Percentiles rank a stretch among this genome's conserved stretches.
Conservation (phyloP, 2,329 filamentous ascomycete species). For the Cladorrhinum sp. region DNA sequence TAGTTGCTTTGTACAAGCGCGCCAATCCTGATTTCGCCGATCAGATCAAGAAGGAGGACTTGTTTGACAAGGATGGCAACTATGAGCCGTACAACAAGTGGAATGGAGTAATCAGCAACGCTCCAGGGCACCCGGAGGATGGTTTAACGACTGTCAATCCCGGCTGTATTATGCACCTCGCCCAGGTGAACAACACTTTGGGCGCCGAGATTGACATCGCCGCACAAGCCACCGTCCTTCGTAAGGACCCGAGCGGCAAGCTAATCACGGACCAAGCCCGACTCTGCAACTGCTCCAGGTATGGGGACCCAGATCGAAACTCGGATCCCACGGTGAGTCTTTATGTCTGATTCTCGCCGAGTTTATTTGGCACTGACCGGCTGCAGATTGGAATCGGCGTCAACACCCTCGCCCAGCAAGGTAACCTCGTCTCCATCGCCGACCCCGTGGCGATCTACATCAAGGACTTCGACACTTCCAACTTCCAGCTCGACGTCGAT, state of each 20-base stretch:
- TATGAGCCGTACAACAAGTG: slow-evolving; percentile 4
- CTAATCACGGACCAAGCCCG: slow-evolving; percentile 7
- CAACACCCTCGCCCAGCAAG: slow-evolving; percentile 3
- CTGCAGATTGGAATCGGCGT: slow-evolving; percentile 2
- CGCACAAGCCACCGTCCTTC: slow-evolving; percentile 6
- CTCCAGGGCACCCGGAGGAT: too few species aligned
- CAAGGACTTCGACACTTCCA: not conserved
- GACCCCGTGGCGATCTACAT: slow-evolving; percentile 9
- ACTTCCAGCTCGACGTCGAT: slow-evolving; percentile 8
- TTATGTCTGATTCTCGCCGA: not conserved
- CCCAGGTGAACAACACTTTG: slow-evolving; percentile 2
- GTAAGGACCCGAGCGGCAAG: not conserved
- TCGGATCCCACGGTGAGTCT: slow-evolving; percentile 3
- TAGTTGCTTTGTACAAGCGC: not conserved
- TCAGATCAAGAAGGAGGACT: not conserved
- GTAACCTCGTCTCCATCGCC: not conserved
- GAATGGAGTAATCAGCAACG: too few species aligned
- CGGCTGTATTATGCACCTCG: slow-evolving; percentile 2
- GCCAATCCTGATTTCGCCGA: not conserved
- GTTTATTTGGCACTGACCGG: not conserved
- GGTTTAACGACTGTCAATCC: not conserved
- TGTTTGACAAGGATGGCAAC: not conserved
- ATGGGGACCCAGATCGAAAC: not conserved
- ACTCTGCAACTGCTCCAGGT: slow-evolving; percentile 3
- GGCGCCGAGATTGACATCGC: slow-evolving; percentile 8